phyloP scores from a whole-genome alignment of 2,329 filamentous ascomycete genomes.

The Macrophomina pseudophaseolina region DNA sequence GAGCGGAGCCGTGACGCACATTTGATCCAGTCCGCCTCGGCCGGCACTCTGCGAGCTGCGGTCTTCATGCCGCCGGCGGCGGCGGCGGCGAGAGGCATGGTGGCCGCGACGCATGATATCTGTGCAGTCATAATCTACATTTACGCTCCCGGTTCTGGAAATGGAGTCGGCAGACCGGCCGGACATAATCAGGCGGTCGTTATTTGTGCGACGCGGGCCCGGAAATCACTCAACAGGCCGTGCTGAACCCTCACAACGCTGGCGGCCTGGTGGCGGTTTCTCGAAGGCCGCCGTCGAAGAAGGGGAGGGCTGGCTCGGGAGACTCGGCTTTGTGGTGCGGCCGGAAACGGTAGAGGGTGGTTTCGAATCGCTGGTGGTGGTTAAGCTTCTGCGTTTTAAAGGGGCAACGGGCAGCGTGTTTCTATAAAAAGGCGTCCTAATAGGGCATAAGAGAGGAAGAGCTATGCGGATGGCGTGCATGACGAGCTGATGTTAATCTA shows the following conservation, averaged over 20 bases:
- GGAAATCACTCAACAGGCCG: slow-evolving; percentile 6
- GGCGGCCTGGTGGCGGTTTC: slow-evolving; percentile 5
- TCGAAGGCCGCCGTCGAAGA: background rate
- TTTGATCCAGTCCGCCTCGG: slow-evolving; percentile 12
- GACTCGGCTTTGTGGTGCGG: slow-evolving; percentile 16
- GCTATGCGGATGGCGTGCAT: slow-evolving; percentile 15
- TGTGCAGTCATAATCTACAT: slow-evolving; percentile 19
- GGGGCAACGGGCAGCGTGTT: background rate
- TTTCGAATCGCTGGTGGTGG: slow-evolving; percentile 7
- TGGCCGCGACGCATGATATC: slow-evolving; percentile 15
- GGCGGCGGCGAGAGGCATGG: background rate
- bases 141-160: slow-evolving; percentile 17
- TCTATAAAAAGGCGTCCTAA: slow-evolving; percentile 18
- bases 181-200: slow-evolving; percentile 13
- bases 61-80: slow-evolving; percentile 6
- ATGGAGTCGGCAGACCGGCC: slow-evolving; percentile 17
- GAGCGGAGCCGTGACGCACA: slow-evolving; percentile 24
- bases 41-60: background rate
- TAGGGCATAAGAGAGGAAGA: background rate
- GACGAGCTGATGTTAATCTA: background rate
- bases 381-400: slow-evolving; percentile 20
- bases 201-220: slow-evolving; percentile 14
- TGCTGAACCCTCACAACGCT: slow-evolving; percentile 12
- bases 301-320: background rate
- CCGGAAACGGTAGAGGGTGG: slow-evolving; percentile 13